phyloP scores from a whole-genome alignment of 345 rosid species.

The Hypericum perforatum region DNA sequence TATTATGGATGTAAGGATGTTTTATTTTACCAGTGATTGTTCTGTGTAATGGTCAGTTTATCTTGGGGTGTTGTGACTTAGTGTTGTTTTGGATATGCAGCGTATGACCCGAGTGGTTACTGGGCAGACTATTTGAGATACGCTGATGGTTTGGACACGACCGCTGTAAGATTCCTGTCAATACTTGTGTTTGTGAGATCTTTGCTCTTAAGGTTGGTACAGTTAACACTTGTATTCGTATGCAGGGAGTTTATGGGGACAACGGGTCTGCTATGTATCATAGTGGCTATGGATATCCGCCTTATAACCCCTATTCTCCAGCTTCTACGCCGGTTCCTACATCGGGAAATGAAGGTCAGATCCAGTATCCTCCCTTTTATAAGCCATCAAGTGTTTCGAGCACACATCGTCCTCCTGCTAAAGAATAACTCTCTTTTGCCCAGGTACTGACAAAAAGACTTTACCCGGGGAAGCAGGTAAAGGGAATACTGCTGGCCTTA shows the following conservation, averaged over 20 bases:
- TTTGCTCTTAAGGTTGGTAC: no score
- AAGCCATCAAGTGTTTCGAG: conserved; percentile 5
- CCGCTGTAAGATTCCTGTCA: no score
- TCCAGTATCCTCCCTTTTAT: conserved; percentile 10
- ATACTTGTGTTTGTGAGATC: no score
- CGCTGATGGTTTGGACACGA: no score
- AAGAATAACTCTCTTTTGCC: conserved; percentile 2
- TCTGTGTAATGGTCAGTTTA: no score
- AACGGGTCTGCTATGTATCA: conserved; percentile 11
- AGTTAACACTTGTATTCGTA: not conserved
- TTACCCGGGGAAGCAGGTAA: conserved; percentile 7
- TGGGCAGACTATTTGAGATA: no score
- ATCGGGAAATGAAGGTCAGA: conserved; percentile 10
- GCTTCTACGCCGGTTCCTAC: conserved; percentile 13
- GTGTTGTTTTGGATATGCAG: no score
- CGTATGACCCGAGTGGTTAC: no score
- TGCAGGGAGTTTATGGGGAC: conserved; percentile 12
- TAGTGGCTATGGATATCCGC: conserved; percentile 10
- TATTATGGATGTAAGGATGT: no score
- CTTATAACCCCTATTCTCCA: conserved; percentile 11
- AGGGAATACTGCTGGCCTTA: conserved; percentile 1
- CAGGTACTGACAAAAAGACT: conserved; percentile 7
- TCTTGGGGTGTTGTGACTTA: no score
- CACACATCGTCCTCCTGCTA: conserved; percentile 1
- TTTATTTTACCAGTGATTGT: no score